Percentiles rank a stretch among this genome's conserved stretches.
These are phyloP conservation scores for Juglanconis juglandina DNA, from an alignment of 2,329 filamentous ascomycete genomes.

Conservation along the genomic window DNA sequence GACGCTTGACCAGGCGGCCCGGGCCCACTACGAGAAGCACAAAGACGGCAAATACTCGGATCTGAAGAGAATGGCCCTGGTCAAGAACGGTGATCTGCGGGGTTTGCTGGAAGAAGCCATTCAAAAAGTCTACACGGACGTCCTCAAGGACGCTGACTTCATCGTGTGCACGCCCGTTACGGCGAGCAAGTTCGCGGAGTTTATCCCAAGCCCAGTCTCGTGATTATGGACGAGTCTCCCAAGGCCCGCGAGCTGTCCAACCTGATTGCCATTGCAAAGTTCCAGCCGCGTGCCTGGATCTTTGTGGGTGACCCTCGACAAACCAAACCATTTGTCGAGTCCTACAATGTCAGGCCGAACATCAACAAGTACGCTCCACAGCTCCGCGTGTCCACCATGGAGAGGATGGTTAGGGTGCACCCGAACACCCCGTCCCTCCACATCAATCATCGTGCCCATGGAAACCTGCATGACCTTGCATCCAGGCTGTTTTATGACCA, in stretches of 20 bases:
- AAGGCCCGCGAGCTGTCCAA: neutral
- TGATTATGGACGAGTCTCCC: conserved; percentile 1
- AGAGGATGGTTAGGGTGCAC: neutral
- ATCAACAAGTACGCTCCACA: neutral
- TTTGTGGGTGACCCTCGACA: neutral
- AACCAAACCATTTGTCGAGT: neutral
- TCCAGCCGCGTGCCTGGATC: neutral
- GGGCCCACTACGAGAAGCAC: neutral
- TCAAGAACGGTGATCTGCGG: too few relatives aligned
- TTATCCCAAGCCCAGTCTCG: neutral
- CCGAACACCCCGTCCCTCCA: neutral
- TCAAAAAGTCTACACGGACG: neutral
- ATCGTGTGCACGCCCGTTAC: neutral
- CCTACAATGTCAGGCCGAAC: neutral
- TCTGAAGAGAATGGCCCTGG: neutral
- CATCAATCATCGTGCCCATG: conserved; percentile 2
- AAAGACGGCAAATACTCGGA: neutral
- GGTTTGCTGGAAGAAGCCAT: neutral
- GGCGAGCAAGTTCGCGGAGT: neutral
- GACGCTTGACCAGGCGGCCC: neutral
- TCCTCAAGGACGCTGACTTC: neutral
- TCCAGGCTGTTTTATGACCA: neutral
- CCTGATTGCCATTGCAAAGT: neutral
- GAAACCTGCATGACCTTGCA: neutral
- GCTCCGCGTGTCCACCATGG: conserved; percentile 1